These are phyloP conservation scores for Chlorella sorokiniana DNA, from an alignment of 139 green algal species.

Conservation along the genomic window DNA sequence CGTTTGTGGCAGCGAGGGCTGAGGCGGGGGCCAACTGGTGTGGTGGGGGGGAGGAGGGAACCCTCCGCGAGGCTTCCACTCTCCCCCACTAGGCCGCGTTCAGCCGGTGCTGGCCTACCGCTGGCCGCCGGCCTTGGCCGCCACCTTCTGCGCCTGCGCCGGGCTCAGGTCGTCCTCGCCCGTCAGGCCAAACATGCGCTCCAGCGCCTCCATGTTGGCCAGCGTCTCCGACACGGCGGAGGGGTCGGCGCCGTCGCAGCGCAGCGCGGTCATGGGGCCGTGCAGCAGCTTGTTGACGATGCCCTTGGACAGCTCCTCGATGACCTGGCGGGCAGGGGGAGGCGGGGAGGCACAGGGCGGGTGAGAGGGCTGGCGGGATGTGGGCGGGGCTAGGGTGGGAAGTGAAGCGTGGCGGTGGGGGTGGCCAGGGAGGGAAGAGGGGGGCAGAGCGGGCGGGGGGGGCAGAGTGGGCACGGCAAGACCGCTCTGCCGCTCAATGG, in stretches of 20 bases:
- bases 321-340: constrained; percentile 41
- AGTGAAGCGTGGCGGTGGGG: no score
- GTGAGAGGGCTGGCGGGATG: neutral
- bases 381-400: neutral
- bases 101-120: constrained; percentile 15
- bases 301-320: constrained; percentile 93
- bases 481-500: neutral
- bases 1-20: neutral
- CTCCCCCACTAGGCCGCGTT: no score
- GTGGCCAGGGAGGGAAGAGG: no score
- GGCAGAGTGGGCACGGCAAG: no score
- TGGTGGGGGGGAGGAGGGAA: neutral
- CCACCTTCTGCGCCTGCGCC: constrained; percentile 17
- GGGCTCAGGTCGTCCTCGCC: constrained; percentile 21
- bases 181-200: constrained; percentile 97
- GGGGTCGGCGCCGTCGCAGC: constrained; percentile 89
- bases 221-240: constrained; percentile 89
- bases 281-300: constrained; percentile 99
- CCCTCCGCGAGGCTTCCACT: no score
- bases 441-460: no score
- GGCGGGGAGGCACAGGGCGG: neutral
- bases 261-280: constrained; percentile 96
- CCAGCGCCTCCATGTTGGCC: constrained; percentile 97
- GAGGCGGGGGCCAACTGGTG: no score
- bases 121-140: constrained; percentile 4